Evolutionary conservation across 176 grass and related monocot species (phyloP).

Genomic region (Triticum turgidum): DNA sequence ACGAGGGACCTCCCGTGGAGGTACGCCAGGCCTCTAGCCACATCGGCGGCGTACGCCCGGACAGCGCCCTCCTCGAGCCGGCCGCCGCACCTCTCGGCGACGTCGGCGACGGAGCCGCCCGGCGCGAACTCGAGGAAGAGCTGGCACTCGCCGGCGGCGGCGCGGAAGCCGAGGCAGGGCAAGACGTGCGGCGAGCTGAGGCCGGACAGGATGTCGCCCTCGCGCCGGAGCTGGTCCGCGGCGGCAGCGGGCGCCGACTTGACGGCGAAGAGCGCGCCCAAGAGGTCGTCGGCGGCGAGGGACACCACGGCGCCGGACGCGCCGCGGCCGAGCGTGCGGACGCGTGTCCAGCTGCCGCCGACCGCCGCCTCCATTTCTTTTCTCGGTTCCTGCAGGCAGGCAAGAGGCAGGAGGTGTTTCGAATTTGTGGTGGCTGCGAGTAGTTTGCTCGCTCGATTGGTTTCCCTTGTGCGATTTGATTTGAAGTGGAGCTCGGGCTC

Average conservation of each 20-base stretch:
- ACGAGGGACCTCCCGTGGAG: slow-evolving; percentile 52
- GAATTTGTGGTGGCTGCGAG: slow-evolving; percentile 7
- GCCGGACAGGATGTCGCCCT: slow-evolving; percentile 42
- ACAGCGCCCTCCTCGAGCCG: slow-evolving; percentile 35
- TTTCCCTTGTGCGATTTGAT: slow-evolving; percentile 23
- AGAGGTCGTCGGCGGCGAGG: slow-evolving; percentile 37
- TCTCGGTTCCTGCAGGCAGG: neutral
- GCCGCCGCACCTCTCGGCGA: slow-evolving; percentile 22
- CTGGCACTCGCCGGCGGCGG: slow-evolving; percentile 22
- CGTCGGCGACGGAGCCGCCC: slow-evolving; percentile 61
- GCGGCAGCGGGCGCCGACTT: slow-evolving; percentile 31
- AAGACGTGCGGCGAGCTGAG: slow-evolving; percentile 59
- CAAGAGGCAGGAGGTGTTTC: neutral
- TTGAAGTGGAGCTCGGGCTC: slow-evolving; percentile 4
- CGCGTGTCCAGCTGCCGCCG: slow-evolving; percentile 41
- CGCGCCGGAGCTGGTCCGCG: neutral
- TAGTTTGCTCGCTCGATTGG: neutral
- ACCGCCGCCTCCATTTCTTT: slow-evolving; percentile 16
- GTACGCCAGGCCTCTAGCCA: slow-evolving; percentile 53
- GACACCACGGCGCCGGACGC: slow-evolving; percentile 47
- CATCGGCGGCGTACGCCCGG: slow-evolving; percentile 30
- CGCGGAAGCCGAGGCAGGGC: slow-evolving; percentile 46
- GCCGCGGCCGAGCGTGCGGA: slow-evolving; percentile 44
- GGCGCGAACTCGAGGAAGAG: slow-evolving; percentile 73
- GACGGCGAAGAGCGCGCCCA: slow-evolving; percentile 51